Evolutionary conservation across 208 protist genomes (phyloP).

Genomic region (Crithidia bombi): DNA sequence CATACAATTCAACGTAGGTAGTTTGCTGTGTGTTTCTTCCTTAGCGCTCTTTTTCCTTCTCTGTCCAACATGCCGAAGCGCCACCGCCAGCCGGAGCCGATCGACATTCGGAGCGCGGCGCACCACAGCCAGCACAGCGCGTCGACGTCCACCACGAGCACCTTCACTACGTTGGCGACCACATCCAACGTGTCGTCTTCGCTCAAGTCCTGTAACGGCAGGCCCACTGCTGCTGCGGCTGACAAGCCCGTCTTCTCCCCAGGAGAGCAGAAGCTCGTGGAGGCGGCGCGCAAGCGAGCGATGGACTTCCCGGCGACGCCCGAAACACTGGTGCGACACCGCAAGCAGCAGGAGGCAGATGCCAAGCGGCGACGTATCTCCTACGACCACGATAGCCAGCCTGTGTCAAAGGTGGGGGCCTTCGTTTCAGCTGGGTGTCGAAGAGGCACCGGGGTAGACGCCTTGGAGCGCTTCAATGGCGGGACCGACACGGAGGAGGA

Average conservation of each 20-base stretch:
- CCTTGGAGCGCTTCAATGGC: background rate
- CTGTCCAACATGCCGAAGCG: conserved; percentile 67
- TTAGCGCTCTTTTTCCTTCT: conserved; percentile 4
- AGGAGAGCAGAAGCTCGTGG: conserved; percentile 25
- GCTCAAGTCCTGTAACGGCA: background rate
- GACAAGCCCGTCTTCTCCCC: conserved; percentile 19
- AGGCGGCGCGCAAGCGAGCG: conserved; percentile 21
- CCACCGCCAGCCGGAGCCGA: conserved; percentile 73
- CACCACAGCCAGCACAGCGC: conserved; percentile 8
- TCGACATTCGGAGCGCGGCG: conserved; percentile 34
- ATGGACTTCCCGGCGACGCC: conserved; percentile 42
- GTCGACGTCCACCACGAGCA: background rate
- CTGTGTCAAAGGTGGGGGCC: background rate
- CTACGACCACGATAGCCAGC: conserved; percentile 32
- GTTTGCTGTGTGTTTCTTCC: conserved; percentile 5
- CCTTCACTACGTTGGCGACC: background rate
- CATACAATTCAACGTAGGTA: no score
- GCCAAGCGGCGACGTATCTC: conserved; percentile 18
- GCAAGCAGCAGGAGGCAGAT: conserved; percentile 24
- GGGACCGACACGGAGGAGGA: conserved; percentile 9
- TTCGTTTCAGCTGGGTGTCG: background rate
- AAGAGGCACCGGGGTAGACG: no score
- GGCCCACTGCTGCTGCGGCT: no score
- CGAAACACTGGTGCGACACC: conserved; percentile 26
- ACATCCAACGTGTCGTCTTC: conserved; percentile 3